Conservation (phyloP, 1,284 basidiomycete genomes). For the Albatrellus sp. region DNA sequence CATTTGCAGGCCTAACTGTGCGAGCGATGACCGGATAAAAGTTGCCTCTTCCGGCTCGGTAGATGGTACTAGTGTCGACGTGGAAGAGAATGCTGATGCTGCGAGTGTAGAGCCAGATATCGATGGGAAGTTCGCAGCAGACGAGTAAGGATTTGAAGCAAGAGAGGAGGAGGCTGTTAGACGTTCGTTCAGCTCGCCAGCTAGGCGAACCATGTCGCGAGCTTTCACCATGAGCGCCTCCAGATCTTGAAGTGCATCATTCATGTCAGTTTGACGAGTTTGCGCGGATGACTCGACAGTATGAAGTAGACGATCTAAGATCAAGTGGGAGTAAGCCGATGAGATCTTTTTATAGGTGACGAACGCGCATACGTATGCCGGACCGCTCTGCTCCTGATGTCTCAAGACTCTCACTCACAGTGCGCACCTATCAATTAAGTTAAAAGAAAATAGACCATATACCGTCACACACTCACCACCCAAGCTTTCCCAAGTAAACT, state of each 20-base stretch:
- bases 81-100: constrained; percentile 12
- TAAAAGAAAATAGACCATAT: constrained; percentile 5
- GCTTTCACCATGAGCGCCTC: constrained; percentile 89
- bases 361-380: constrained; percentile 38
- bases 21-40: constrained; percentile 80
- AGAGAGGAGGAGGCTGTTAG: constrained; percentile 47
- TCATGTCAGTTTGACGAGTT: constrained; percentile 56
- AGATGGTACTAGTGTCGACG: constrained; percentile 12
- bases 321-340: constrained; percentile 1
- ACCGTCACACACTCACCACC: constrained; percentile 39
- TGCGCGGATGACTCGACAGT: constrained; percentile 60
- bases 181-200: constrained; percentile 79
- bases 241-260: constrained; percentile 76
- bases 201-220: constrained; percentile 85
- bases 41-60: constrained; percentile 69
- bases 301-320: constrained; percentile 67
- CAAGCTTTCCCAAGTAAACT: constrained; percentile 73
- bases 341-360: neutral
- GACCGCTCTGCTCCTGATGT: constrained; percentile 18
- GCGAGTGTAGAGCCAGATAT: constrained; percentile 1
- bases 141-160: constrained; percentile 12
- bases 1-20: constrained; percentile 78
- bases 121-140: constrained; percentile 2
- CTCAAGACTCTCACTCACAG: constrained; percentile 2
- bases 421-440: neutral